phyloP scores from a whole-genome alignment of 2,329 filamentous ascomycete genomes.

The Trichoderma hamatum region DNA sequence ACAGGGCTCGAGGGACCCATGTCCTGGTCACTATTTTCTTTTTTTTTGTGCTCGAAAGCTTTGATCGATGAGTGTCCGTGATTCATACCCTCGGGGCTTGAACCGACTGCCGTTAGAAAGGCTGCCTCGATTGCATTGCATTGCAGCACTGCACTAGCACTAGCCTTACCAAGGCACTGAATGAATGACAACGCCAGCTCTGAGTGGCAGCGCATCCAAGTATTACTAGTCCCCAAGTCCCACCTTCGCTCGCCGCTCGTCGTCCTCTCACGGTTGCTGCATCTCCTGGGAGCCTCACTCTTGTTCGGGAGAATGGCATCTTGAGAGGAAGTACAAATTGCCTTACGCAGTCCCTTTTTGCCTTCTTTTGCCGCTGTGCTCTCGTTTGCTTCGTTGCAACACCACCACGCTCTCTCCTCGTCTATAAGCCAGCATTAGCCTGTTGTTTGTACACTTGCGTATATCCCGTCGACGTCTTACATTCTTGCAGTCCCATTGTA shows the following conservation, averaged over 20 bases:
- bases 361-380: background rate
- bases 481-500: background rate
- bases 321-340: slow-evolving; percentile 1
- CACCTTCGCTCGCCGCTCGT: background rate
- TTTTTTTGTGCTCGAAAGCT: slow-evolving; percentile 1
- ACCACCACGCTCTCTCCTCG: background rate
- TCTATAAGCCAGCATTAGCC: background rate
- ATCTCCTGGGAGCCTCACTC: background rate
- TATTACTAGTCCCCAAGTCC: background rate
- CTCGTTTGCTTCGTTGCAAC: background rate
- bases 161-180: background rate
- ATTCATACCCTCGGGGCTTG: background rate
- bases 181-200: background rate
- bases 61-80: background rate
- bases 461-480: background rate
- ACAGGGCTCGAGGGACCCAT: background rate
- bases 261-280: background rate
- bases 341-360: slow-evolving; percentile 7
- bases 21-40: background rate
- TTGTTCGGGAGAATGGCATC: slow-evolving; percentile 5
- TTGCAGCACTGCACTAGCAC: background rate
- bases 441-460: background rate
- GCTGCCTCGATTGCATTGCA: background rate
- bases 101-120: background rate
- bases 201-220: background rate